Evolutionary conservation across 228 moss, liverwort and hornwort species (phyloP).

Genomic region (Sphagnum fallax): DNA sequence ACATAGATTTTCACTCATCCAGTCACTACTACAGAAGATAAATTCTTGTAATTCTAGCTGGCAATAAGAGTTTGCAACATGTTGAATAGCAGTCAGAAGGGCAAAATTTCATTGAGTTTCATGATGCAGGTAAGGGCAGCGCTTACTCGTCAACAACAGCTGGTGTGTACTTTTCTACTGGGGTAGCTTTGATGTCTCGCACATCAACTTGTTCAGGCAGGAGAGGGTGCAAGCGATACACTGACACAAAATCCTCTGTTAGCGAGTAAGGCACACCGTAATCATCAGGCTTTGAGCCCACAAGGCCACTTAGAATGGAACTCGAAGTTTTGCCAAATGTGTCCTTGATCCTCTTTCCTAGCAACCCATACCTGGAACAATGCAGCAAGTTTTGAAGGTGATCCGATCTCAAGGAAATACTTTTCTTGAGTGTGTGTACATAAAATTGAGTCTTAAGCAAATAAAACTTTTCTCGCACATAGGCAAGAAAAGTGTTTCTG

Average conservation of each 20-base stretch:
- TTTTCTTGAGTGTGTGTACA: no score
- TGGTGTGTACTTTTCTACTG: constrained; percentile 16
- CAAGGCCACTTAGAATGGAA: constrained; percentile 37
- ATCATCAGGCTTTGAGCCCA: constrained; percentile 38
- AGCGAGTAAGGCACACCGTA: constrained; percentile 58
- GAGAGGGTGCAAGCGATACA: constrained; percentile 61
- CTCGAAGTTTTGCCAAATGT: constrained; percentile 26
- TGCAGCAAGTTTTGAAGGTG: neutral
- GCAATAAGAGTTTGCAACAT: no score
- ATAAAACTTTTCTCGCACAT: no score
- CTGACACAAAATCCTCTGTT: constrained; percentile 60
- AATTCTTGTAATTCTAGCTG: no score
- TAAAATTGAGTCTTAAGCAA: no score
- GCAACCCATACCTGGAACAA: constrained; percentile 40
- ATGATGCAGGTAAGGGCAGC: neutral
- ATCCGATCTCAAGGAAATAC: no score
- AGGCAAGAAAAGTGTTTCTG: no score
- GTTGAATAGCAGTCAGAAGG: no score
- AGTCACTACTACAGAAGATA: no score
- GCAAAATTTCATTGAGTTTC: no score
- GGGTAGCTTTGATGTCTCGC: constrained; percentile 20
- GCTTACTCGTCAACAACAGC: constrained; percentile 23
- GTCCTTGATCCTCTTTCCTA: constrained; percentile 59
- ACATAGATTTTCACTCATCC: neutral
- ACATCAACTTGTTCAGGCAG: constrained; percentile 53